Base-by-base conservation (phyloP, 2,329 filamentous ascomycete genomes). In the Hirsutella minnesotensis region DNA sequence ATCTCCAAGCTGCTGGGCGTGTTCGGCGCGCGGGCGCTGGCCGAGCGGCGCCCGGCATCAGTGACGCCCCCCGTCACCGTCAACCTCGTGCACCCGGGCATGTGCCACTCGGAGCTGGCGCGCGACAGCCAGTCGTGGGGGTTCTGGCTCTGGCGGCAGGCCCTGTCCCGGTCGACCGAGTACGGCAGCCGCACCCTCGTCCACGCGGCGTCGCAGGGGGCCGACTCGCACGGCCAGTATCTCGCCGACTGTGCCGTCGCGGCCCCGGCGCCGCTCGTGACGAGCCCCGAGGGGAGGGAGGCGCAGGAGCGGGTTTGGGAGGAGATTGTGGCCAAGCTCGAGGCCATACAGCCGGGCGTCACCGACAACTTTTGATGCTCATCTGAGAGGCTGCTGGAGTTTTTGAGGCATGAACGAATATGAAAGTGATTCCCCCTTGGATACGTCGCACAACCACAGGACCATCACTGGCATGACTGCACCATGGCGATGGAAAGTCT, bases 81-180 rank as follows among this genome's bases (percentile, higher is more conserved):
- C 44, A 77, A 75, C 50, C 61, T 62, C 46, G 46, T 73, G 18
- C 73, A 73, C 44, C 74, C 75, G 0, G 73, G 73, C 1, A 58
- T 71, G 24, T 77, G 73, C 51, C 61, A 72, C 34, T 68, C 68
- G 1, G 57, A 65, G 20, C 57, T 78, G 1, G 51, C 48, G 5
- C 60, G 72, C 2, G 64, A 73, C 31, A 16, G 10, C 0, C 21
- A 30, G 15, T 42, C 41, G 2, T 49, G 45, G 44, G 12, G 12
- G 2, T 39, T 53, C 9, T 46, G 33, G 38, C 43, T 51, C 24
- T 27, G 24, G 24, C 24, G 24, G 7, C 24, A 27, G 24, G 24
- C 24, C 24, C 24, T 27, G 7, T 27, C 7, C 24, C 24, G 24
- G 7, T 7, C 24, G 7, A 27, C 24, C 24, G 24, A 27, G 24